Evolutionary conservation across 2,329 filamentous ascomycete species (phyloP), one percentile per base, ranked within the genome.

Genomic region (Aspergillus tanneri): DNA sequence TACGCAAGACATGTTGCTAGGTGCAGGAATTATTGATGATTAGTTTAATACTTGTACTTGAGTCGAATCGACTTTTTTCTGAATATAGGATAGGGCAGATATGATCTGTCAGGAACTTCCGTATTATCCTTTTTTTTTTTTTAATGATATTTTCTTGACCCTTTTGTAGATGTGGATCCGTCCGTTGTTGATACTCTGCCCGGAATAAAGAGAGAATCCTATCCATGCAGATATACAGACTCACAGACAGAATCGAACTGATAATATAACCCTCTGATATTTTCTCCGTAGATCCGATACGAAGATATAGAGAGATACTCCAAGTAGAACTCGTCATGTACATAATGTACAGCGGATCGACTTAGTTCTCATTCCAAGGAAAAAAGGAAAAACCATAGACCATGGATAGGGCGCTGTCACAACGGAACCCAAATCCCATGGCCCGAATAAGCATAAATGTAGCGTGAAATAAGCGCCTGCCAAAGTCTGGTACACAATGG

Each of bases 401-500:
- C 47, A 50, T 53, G 50, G 50, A 40, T 47, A 35, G 9, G 35
- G 36, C 18, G 19, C 35, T 45, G 19, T 16, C 35, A 28, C 21
- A 43, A 21, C 37, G 49, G 51, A 49, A 44, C 49, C 43, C 43
- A 18, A 38, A 34, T 32, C 43, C 42, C 47, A 57, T 50, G 49
- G 22, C 40, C 37, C 35, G 53, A 55, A 61, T 59, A 61, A 61
- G 55, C 55, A 58, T 61, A 61, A 59, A 50, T 40, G 51, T 55
- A 59, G 54, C 55, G 56, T 53, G 52, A 50, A 47, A 48, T 54
- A 58, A 55, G 54, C 55, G 56, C 46, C 30, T 25, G 32, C 30
- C 30, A 57, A 57, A 55, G 49, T 60, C 41, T 56, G 57, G 57
- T 60, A 56, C 57, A 47, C 27, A 36, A 54, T 57, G 55, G 57